Evolutionary conservation across 345 rosid species (phyloP), one percentile per base, ranked within the genome.

Genomic region (Murraya koenigii): DNA sequence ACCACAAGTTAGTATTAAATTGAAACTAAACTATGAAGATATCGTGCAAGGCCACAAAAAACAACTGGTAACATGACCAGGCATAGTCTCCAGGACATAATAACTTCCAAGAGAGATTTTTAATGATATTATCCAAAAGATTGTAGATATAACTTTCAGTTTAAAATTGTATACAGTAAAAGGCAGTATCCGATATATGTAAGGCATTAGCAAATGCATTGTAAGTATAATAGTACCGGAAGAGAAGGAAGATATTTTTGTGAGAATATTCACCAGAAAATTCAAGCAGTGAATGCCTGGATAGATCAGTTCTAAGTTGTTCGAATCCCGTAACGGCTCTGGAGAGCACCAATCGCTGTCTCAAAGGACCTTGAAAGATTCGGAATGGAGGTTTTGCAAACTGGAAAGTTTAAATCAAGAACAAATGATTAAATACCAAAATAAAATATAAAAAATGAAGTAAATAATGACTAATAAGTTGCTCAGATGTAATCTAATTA

Each of bases 351-450:
- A 55, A 87, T 79, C 44, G 78, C 65, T 77, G 87, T 84, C 80
- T 87, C 89, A 25, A 79, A 78, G 19, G 90, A 87, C 69, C 81
- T 84, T 49, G 85, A 77, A 59, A 89, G 82, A 74, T 86, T 89
- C 6, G 85, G 80, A 67, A 87, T 83, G 75, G 90, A 52, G 54
- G 84, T 80, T 83, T 87, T 89, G 86, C 85, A 84, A 72, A 83
- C 90, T 89, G 87, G 32, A 78, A 77, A 63, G 63, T 33, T 49
- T 60, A 49, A 49, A 65, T 25, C 54, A 30, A 17, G 23, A 69
- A 75, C 55, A 65, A 79, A 72, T 66, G 23, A 39, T 36, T 39
- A 66, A 2, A 33, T n/a, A 19, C 28, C 13, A 60, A 60, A 60
- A n/a, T n/a, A 13, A 2, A 23, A 60, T 2, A 60, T 8, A 17